These are phyloP conservation scores for Geranium rotundifolium DNA, from an alignment of 345 rosid genomes.

Conservation along the genomic window DNA sequence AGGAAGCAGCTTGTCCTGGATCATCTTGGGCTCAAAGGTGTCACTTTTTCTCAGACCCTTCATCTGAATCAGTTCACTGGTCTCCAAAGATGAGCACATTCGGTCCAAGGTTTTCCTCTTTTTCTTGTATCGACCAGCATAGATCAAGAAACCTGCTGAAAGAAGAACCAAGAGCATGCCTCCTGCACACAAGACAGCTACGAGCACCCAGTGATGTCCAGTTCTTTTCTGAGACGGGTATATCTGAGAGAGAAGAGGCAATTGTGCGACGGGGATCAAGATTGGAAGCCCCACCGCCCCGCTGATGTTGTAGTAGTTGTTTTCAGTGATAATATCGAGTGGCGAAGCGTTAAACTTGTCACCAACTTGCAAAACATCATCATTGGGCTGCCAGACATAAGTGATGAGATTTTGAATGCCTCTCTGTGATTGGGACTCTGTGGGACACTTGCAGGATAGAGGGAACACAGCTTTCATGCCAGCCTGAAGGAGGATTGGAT, in stretches of 20 bases:
- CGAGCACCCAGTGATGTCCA: conserved; percentile 14
- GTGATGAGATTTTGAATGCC: conserved; percentile 33
- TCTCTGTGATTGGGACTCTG: conserved; percentile 13
- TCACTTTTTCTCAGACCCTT: conserved; percentile 14
- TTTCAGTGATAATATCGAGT: conserved; percentile 26
- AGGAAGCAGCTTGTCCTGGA: conserved; percentile 36
- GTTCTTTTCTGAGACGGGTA: conserved; percentile 11
- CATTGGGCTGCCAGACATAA: conserved; percentile 43
- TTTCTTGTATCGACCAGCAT: not conserved
- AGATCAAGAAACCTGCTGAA: conserved; percentile 15
- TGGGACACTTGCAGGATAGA: conserved; percentile 54
- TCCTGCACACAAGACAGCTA: conserved; percentile 12
- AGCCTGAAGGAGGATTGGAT: conserved; percentile 23
- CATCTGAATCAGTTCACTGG: conserved; percentile 24
- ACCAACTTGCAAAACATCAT: conserved; percentile 27
- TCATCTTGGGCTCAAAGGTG: conserved; percentile 20
- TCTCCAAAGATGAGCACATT: conserved; percentile 25
- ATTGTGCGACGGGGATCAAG: conserved; percentile 37
- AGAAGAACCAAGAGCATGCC: conserved; percentile 15
- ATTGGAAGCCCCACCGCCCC: conserved; percentile 26
- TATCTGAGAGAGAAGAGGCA: conserved; percentile 31
- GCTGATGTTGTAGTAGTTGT: conserved; percentile 25
- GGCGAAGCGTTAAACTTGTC: conserved; percentile 31
- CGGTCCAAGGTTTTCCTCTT: conserved; percentile 19
- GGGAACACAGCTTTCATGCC: conserved; percentile 38